These are phyloP conservation scores for Sclerotinia subarctica DNA, from an alignment of 2,329 filamentous ascomycete species.

Conservation along the genomic window DNA sequence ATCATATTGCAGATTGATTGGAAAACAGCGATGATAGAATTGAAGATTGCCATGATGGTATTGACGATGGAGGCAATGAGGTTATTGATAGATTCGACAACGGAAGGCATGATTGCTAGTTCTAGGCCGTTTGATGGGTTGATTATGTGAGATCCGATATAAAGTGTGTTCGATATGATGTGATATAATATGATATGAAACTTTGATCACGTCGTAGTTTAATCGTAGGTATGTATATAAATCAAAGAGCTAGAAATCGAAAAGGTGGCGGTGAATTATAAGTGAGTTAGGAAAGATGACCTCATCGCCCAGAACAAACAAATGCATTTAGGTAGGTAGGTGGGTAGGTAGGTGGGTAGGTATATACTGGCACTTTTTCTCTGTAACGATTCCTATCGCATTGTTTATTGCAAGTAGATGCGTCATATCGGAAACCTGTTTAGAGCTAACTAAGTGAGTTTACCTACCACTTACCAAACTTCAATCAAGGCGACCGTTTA, in stretches of 20 bases:
- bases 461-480: neutral
- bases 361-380: too few species aligned
- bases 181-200: neutral
- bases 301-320: neutral
- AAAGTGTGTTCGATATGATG: too few species aligned
- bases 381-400: neutral
- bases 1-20: slow-evolving; percentile 32
- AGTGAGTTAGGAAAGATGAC: neutral
- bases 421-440: slow-evolving; percentile 18
- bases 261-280: slow-evolving; percentile 8
- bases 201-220: neutral
- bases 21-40: slow-evolving; percentile 34
- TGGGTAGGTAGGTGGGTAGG: neutral
- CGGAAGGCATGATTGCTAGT: slow-evolving; percentile 32
- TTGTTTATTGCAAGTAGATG: neutral
- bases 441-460: neutral
- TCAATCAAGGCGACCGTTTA: neutral
- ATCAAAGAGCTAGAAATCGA: neutral
- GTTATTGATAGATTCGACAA: slow-evolving; percentile 29
- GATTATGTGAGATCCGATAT: neutral
- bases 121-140: neutral
- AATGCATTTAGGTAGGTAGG: neutral
- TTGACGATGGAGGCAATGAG: slow-evolving; percentile 35
- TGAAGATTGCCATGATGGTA: slow-evolving; percentile 29
- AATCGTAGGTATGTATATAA: neutral